Conservation (phyloP, 1,284 basidiomycete species). For the Pascua sp. region DNA sequence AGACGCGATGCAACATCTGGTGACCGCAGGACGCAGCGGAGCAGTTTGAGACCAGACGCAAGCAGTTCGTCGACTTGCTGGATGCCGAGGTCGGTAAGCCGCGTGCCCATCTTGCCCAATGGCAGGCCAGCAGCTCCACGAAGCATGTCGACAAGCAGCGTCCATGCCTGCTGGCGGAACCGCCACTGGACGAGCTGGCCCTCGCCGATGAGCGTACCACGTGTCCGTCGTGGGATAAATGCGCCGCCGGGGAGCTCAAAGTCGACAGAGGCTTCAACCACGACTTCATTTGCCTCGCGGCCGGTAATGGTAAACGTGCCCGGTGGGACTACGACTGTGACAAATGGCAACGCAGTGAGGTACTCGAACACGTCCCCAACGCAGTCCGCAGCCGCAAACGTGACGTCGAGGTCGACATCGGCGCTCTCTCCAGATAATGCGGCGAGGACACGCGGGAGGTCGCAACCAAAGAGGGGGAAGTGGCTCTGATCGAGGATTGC, state of each 20-base stretch:
- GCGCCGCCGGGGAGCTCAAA: slow-evolving; percentile 38
- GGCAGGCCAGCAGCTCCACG: slow-evolving; percentile 29
- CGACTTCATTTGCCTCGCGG: slow-evolving; percentile 23
- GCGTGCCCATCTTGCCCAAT: slow-evolving; percentile 5
- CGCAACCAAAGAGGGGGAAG: slow-evolving; percentile 30
- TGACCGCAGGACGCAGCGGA: slow-evolving; percentile 28
- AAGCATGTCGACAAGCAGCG: slow-evolving; percentile 35
- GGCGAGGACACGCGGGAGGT: slow-evolving; percentile 29
- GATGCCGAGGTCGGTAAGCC: slow-evolving; percentile 33
- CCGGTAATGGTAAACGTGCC: slow-evolving; percentile 20
- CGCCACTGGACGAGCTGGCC: slow-evolving; percentile 25
- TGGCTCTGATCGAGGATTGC: slow-evolving; percentile 33
- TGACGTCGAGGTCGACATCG: slow-evolving; percentile 15
- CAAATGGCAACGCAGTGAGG: slow-evolving; percentile 28
- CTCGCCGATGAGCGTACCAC: slow-evolving; percentile 23
- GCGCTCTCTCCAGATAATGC: slow-evolving; percentile 28
- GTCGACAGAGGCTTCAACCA: slow-evolving; percentile 26
- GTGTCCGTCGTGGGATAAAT: slow-evolving; percentile 26
- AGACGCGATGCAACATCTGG: slow-evolving; percentile 12
- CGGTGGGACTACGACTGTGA: slow-evolving; percentile 22
- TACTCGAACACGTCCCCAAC: slow-evolving; percentile 31
- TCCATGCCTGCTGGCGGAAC: slow-evolving; percentile 30
- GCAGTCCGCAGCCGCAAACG: slow-evolving; percentile 20
- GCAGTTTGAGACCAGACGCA: slow-evolving; percentile 26
- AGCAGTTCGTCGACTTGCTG: slow-evolving; percentile 24